Percentiles rank a stretch among this genome's conserved stretches.
Conservation (phyloP, 1,284 basidiomycete genomes). For the Cerioporus squamosus region DNA sequence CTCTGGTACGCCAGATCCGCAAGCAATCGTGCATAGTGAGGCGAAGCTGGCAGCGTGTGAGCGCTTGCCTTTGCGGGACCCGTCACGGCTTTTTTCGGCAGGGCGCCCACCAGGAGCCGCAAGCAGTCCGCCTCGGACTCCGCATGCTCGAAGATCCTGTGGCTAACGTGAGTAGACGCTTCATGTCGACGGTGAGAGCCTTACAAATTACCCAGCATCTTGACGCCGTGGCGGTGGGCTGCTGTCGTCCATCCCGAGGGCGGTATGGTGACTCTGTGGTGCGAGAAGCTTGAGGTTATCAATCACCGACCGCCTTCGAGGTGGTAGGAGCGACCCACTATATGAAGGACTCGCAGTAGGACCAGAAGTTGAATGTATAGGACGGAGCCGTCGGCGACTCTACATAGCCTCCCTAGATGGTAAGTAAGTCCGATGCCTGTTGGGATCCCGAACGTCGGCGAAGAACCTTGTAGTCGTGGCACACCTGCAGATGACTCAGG, state of each 20-base stretch:
- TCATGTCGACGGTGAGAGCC: neutral
- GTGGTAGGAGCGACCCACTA: conserved; percentile 52
- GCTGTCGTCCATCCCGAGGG: conserved; percentile 79
- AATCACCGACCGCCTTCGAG: neutral
- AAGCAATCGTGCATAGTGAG: conserved; percentile 70
- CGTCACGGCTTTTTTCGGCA: conserved; percentile 48
- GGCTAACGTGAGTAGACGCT: neutral
- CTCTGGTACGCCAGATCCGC: conserved; percentile 74
- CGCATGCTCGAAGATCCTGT: conserved; percentile 73
- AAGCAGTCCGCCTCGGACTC: conserved; percentile 61
- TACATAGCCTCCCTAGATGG: conserved; percentile 74
- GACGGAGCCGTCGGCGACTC: conserved; percentile 63
- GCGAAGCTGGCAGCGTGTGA: conserved; percentile 59
- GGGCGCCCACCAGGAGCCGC: conserved; percentile 64
- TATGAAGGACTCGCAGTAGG: conserved; percentile 71
- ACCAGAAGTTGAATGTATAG: conserved; percentile 87
- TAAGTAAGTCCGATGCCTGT: neutral
- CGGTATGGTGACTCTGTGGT: conserved; percentile 77
- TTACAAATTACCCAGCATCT: conserved; percentile 77
- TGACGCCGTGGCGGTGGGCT: conserved; percentile 77
- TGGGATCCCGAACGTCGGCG: no score
- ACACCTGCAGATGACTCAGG: conserved; percentile 47
- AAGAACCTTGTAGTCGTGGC: conserved; percentile 81
- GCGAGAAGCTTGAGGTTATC: conserved; percentile 67
- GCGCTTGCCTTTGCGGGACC: conserved; percentile 45